Base-by-base conservation (phyloP, 2,329 filamentous ascomycete species). In the Pyricularia grisea region DNA sequence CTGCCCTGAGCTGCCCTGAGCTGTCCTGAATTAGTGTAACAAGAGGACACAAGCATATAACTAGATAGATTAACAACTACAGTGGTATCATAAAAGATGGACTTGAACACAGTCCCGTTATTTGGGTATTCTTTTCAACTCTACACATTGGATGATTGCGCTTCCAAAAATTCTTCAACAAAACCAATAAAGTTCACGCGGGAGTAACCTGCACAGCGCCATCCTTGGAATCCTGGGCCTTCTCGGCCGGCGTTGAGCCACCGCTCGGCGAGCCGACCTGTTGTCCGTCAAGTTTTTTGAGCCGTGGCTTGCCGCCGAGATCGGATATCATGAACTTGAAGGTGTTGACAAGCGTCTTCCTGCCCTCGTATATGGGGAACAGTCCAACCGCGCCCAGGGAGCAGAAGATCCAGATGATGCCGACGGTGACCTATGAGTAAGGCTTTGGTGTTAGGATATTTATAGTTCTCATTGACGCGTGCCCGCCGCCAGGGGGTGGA, bases 281-380 rank as follows among this genome's bases (percentile, higher is more conserved):
- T 7, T n/a, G 42, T 6, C 1, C 42, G 1, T 50, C 17, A 20
- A 50, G 5, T n/a, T 20, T 50, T 7, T n/a, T 50, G 5, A n/a
- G 42, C 20, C 20, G 3, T n/a, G 42, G 42, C 5, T 50, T 50
- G 3, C 42, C 42, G 20, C 17, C 42, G 42, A 50, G 42, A n/a
- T 50, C 42, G 4, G 42, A 50, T 7, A 50, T 50, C 17, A 50
- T 50, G 20, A 50, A 50, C 42, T n/a, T 50, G 42, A 50, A 50
- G 14, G 42, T 50, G 42, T 50, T 50, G 42, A 50, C 42, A 2
- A 50, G 42, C 42, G 42, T 50, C 42, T 20, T 50, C 4, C 42
- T n/a, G 0, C 93, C 92, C 76, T 97, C 92, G 78, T 86, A 95
- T 1, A 95, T 80, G 7, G 94, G 94, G 78, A 90, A 97, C 0